Percentiles rank a stretch among this genome's conserved stretches.
phyloP scores from a whole-genome alignment of 148 eudicot species.

The Tetragonia tetragonoides region DNA sequence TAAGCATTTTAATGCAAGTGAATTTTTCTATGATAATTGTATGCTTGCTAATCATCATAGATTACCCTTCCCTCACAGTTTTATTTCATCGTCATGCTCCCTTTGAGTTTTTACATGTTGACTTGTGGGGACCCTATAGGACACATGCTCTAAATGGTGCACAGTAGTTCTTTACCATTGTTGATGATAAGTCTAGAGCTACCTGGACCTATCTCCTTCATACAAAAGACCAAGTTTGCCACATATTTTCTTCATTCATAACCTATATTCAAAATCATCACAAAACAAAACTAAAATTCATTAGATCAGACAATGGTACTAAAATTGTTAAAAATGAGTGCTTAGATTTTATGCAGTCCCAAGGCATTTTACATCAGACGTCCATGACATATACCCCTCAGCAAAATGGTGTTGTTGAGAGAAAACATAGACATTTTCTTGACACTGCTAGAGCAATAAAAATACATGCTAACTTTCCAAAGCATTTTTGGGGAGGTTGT shows the following conservation, averaged over 20 bases:
- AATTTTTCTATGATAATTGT: conserved; percentile 2
- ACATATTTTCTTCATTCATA: background rate
- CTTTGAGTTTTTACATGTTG: conserved; percentile 7
- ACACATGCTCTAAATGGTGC: background rate
- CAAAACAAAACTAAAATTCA: background rate
- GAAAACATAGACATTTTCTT: too few relatives aligned
- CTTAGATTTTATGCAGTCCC: too few relatives aligned
- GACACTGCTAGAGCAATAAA: too few relatives aligned
- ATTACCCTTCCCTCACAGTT: background rate
- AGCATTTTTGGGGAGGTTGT: too few relatives aligned
- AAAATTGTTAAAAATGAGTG: background rate
- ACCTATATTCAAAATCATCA: background rate
- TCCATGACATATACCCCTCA: too few relatives aligned
- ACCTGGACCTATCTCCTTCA: background rate
- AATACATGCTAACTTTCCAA: too few relatives aligned
- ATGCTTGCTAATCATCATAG: background rate
- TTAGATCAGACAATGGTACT: background rate
- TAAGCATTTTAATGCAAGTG: background rate
- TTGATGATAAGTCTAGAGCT: background rate
- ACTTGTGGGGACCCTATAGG: conserved; percentile 6
- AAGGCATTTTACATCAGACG: too few relatives aligned
- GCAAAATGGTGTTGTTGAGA: too few relatives aligned
- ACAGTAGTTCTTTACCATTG: background rate
- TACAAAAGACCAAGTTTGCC: background rate
- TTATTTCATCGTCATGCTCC: background rate